Base-by-base conservation (phyloP, 2,329 filamentous ascomycete genomes). In the Monilinia vaccinii-corymbosi region DNA sequence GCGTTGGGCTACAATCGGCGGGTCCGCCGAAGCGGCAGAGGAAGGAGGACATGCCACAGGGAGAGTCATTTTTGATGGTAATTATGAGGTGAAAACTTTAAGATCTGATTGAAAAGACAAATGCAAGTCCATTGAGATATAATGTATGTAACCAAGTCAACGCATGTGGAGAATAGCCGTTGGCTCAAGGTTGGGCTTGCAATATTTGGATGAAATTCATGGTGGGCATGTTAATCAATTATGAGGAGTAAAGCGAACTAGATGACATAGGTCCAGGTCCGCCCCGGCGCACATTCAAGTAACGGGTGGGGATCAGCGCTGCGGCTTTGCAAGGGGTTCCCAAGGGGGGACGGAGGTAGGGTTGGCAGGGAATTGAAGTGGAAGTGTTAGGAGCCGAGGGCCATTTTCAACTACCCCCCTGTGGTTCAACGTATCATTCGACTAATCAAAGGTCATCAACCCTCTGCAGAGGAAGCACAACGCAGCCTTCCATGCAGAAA, bases 1-100 rank as follows among this genome's bases (percentile, higher is more conserved):
- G 56, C 70, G 69, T 56, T 71, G 71, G 63, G 68, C 68, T 46
- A 68, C 68, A 42, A 68, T 65, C 36, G 69, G 67, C 46, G 67
- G 68, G 58, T 69, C 68, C 58, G 66, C 68, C 58, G 66, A 63
- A 16, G 64, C 61, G 34, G 60, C 63, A 45, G 68, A 67, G 51
- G 66, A 40, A 13, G 69, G 66, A 61, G 70, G 69, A 64, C 70
- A 72, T 60, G 69, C 65, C 59, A 71, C 62, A 34, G 70, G 70
- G 38, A 72, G 63, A 51, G 70, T 71, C 70, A 72, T 72, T 61
- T 60, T 68, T 32, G 51, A 44, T 44, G 51, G 62, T 56, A 38
- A 31, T 51, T 40, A 56, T 56, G 53, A 46, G 46, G 38, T 49
- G 44, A 59, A 48, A 57, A 10, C 9, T 44, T 48, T 16, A 14